A percentile compares a stretch with the other conserved stretches of the same genome.
Conservation (phyloP, 768 basidiomycete genomes). For the Agaricus blazei region DNA sequence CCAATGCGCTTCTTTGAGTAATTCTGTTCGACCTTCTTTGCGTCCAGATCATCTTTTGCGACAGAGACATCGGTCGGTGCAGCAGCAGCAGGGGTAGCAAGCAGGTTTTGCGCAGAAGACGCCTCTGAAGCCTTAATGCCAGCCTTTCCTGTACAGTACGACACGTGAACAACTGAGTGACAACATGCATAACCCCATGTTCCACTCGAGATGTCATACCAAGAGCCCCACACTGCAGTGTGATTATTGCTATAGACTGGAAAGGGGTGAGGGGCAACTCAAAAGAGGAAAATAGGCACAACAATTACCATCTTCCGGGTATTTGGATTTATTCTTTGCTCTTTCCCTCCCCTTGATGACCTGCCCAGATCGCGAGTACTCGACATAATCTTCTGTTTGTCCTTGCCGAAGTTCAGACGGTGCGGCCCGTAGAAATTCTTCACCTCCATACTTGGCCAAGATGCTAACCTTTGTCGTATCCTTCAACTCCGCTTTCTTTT, state of each 20-base stretch:
- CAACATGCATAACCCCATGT: constrained; percentile 96
- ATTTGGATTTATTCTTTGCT: constrained; percentile 85
- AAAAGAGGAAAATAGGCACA: constrained; percentile 1
- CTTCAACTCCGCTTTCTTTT: constrained; percentile 90
- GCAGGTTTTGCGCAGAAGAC: constrained; percentile 68
- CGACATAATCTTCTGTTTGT: constrained; percentile 96
- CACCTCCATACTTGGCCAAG: constrained; percentile 90
- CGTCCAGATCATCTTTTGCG: constrained; percentile 20
- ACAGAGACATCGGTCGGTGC: constrained; percentile 15
- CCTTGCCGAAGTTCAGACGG: constrained; percentile 91
- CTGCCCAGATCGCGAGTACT: constrained; percentile 90
- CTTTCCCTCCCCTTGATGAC: constrained; percentile 89
- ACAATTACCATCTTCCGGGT: constrained; percentile 88
- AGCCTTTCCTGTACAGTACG: constrained; percentile 87
- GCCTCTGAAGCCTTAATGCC: constrained; percentile 76
- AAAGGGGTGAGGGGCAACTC: constrained; percentile 8
- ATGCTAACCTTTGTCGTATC: constrained; percentile 88
- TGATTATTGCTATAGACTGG: constrained; percentile 91
- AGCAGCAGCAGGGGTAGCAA: constrained; percentile 33
- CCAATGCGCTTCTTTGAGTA: constrained; percentile 78
- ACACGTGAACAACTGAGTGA: constrained; percentile 78
- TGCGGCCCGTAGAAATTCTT: constrained; percentile 82
- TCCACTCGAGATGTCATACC: constrained; percentile 66
- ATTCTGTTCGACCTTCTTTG: constrained; percentile 52
- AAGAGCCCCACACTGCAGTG: constrained; percentile 96